Evolutionary conservation across 306 rosid species (phyloP), one percentile per base, ranked within the genome.

Genomic region (Cucumis melo): DNA sequence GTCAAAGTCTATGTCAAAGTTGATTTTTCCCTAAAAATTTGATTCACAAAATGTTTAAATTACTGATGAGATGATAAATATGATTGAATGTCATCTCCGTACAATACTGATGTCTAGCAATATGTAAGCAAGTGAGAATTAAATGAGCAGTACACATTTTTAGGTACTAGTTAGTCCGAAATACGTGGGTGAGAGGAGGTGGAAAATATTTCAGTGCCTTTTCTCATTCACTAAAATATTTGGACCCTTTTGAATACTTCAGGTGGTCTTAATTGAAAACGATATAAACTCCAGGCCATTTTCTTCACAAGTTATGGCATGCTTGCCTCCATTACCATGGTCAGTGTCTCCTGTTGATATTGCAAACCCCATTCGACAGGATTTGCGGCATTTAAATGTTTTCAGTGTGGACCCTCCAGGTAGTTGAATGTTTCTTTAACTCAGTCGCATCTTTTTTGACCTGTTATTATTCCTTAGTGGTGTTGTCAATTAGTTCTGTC

Each of bases 361-460:
- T 82, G 83, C 86, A 59, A 88, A 89, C 84, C 87, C 95, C 71
- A 83, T 87, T 72, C 84, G 99, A 87, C 89, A 87, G 91, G 99
- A 94, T 81, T 77, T 94, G 85, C 90, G 96, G 59, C 81, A 86
- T 70, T 29, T 92, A 76, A 76, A 58, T 71, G 96, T 88, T 75
- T 92, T 94, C 79, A 94, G 99, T 74, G 99, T 94, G 76, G 99
- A 94, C 83, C 99, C 99, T 87, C 99, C 99, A 64, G 99, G 99
- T 92, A 85, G 77, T 79, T 41, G 29, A 60, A 66, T 56, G 10
- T 74, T 65, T 19, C 50, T 56, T 9, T 34, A 57, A 39, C 27
- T 58, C 34, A 1, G 17, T 41, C 19, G 0, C 39, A 15, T 19
- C 66, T 72, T 24, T 41, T 56, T 61, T 75, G 50, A 10, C 20